Evolutionary conservation across 2,329 filamentous ascomycete species (phyloP).

Genomic region (Penicillium brasilianum): DNA sequence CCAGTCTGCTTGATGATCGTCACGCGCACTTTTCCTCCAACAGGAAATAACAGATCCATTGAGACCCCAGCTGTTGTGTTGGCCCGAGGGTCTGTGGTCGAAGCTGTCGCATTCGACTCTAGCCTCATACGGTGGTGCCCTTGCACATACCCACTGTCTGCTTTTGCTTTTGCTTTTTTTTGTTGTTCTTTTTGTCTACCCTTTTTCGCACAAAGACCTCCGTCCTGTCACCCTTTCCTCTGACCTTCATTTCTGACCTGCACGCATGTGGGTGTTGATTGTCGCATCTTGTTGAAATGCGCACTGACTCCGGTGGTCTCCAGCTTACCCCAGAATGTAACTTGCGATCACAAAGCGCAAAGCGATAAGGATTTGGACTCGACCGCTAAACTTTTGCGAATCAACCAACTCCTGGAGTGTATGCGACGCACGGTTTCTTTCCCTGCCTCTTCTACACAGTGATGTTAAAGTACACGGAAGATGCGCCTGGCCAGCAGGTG

Average conservation of each 20-base stretch:
- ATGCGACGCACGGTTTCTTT: neutral
- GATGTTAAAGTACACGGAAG: neutral
- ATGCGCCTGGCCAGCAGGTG: neutral
- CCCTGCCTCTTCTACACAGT: neutral
- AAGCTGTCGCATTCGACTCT: constrained; percentile 16
- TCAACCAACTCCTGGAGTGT: neutral
- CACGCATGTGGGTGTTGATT: neutral
- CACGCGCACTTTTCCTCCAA: neutral
- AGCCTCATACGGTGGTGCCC: constrained; percentile 19
- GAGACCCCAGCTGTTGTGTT: constrained; percentile 6
- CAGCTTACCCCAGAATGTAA: neutral
- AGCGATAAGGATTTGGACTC: constrained; percentile 1
- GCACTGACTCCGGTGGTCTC: neutral
- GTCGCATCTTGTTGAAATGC: neutral
- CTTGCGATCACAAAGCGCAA: neutral
- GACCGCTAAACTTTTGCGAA: neutral
- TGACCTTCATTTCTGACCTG: neutral
- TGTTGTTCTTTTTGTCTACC: neutral
- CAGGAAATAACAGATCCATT: constrained; percentile 6
- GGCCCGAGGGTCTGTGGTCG: neutral
- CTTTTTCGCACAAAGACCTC: constrained; percentile 3
- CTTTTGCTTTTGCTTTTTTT: constrained; percentile 8
- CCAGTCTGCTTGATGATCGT: neutral
- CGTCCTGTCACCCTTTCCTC: neutral
- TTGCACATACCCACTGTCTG: neutral